Evolutionary conservation across 2,329 filamentous ascomycete genomes (phyloP).

Genomic region (Trichoderma sp.): DNA sequence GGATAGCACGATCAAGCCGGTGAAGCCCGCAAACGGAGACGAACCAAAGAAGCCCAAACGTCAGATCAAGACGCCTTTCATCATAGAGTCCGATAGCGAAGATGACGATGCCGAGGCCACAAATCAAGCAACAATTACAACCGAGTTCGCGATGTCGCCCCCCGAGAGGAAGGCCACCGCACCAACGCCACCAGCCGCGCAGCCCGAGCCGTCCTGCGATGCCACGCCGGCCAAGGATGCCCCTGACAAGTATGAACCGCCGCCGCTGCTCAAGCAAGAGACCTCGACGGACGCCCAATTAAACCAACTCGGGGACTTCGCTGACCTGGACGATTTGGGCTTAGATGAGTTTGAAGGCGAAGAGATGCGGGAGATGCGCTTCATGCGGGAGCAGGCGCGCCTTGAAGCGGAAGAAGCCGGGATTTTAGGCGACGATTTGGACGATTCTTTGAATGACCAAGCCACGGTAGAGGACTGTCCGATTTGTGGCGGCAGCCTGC

Average conservation of each 20-base stretch:
- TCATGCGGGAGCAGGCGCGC: constrained; percentile 74
- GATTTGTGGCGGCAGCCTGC: constrained; percentile 70
- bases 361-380: constrained; percentile 66
- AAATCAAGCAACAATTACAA: constrained; percentile 30
- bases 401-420: constrained; percentile 61
- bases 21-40: constrained; percentile 36
- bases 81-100: constrained; percentile 68
- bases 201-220: background rate
- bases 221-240: background rate
- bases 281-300: constrained; percentile 41
- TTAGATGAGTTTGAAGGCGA: constrained; percentile 59
- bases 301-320: constrained; percentile 41
- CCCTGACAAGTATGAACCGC: constrained; percentile 25
- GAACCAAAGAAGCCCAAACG: constrained; percentile 32
- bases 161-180: background rate
- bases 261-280: constrained; percentile 38
- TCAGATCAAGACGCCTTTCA: constrained; percentile 56
- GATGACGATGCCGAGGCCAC: constrained; percentile 36
- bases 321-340: constrained; percentile 60
- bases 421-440: constrained; percentile 43
- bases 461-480: constrained; percentile 61
- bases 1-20: constrained; percentile 35
- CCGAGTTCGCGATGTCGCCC: constrained; percentile 30
- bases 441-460: constrained; percentile 39
- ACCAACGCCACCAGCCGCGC: background rate